These are phyloP conservation scores for Fraxinus angustifolia DNA, from an alignment of 305 asterid species.

Conservation along the genomic window DNA sequence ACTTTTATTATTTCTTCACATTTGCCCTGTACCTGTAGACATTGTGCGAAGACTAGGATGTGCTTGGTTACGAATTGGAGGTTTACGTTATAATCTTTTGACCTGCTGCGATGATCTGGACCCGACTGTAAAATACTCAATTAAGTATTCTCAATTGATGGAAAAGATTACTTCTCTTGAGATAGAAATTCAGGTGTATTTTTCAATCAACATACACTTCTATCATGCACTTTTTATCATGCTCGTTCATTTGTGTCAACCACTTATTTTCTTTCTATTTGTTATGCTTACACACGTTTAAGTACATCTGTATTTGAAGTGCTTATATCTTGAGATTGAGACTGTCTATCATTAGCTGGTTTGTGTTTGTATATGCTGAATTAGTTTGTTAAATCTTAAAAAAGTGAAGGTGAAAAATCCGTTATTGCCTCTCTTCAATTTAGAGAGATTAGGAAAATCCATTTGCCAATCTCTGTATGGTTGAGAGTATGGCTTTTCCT, in stretches of 20 bases:
- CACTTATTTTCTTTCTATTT: background rate
- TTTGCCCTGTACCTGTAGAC: conserved; percentile 30
- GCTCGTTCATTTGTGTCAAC: background rate
- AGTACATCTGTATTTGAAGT: background rate
- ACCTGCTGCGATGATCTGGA: conserved; percentile 64
- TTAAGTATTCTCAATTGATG: conserved; percentile 58
- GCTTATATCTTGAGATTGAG: background rate
- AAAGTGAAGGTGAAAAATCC: background rate
- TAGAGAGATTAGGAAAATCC: background rate
- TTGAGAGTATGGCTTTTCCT: background rate
- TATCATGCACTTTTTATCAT: background rate
- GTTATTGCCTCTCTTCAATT: background rate
- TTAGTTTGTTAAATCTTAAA: background rate
- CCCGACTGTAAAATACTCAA: conserved; percentile 67
- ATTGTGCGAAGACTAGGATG: conserved; percentile 45
- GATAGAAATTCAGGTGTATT: conserved; percentile 68
- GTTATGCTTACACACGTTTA: background rate
- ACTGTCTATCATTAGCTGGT: background rate
- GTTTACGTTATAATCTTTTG: conserved; percentile 74
- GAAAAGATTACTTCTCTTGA: conserved; percentile 72
- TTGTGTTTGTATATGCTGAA: background rate
- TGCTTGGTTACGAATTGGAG: conserved; percentile 63
- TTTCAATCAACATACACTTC: background rate
- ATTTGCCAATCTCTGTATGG: background rate
- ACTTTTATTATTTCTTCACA: background rate